Evolutionary conservation across 208 protist species (phyloP).

Genomic region (Endotrypanum monterogeii): DNA sequence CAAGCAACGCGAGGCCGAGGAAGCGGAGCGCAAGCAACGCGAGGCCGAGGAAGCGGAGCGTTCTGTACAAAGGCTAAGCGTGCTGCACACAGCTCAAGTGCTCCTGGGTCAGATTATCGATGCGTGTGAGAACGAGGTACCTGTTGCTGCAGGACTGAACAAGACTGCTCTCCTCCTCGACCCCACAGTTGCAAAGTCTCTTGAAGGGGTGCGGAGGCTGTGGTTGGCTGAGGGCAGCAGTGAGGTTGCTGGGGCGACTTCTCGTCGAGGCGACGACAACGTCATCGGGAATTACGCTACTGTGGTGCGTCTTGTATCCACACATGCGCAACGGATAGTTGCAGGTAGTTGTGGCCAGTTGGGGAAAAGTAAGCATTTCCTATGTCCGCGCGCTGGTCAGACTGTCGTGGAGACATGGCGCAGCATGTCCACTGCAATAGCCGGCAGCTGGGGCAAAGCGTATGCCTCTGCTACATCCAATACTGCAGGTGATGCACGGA

Average conservation of each 20-base stretch:
- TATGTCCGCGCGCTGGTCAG: background rate
- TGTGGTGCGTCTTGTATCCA: background rate
- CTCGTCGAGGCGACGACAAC: background rate
- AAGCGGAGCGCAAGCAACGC: background rate
- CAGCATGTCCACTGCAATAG: background rate
- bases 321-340: background rate
- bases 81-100: background rate
- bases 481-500: background rate
- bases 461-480: background rate
- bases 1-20: background rate
- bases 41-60: background rate
- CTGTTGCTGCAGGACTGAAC: background rate
- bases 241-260: background rate
- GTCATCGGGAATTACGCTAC: background rate
- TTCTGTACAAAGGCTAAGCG: background rate
- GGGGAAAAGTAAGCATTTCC: background rate
- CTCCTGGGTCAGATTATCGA: background rate
- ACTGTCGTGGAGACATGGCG: constrained; percentile 2
- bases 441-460: constrained; percentile 10
- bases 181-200: background rate
- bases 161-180: background rate
- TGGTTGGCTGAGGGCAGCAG: background rate
- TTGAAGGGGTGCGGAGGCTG: background rate
- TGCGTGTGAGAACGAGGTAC: background rate
- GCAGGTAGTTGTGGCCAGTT: background rate